A percentile compares a stretch with the other conserved stretches of the same genome.
phyloP scores from a whole-genome alignment of 352 stramenopile species.

The Plasmopara viticola region DNA sequence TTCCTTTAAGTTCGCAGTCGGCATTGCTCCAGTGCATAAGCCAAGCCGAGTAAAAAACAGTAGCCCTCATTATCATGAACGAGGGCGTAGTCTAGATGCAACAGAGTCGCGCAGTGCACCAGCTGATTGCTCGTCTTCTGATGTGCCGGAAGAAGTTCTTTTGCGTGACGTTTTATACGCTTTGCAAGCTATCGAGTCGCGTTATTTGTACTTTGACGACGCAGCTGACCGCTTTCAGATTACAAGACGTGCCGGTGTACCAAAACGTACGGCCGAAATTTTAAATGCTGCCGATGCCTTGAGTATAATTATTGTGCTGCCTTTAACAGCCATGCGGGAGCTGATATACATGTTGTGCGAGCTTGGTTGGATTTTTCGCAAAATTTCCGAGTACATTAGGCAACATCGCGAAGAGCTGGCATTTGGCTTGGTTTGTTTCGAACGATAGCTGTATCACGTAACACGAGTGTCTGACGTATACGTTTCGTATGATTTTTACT shows the following conservation, averaged over 20 bases:
- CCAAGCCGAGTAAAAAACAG: slow-evolving; percentile 17
- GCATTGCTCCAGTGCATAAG: slow-evolving; percentile 43
- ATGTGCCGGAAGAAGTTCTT: slow-evolving; percentile 84
- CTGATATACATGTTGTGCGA: slow-evolving; percentile 80
- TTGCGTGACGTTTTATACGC: slow-evolving; percentile 88
- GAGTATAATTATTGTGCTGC: not conserved
- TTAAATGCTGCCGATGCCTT: no score
- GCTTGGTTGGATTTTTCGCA: slow-evolving; percentile 87
- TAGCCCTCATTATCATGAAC: slow-evolving; percentile 14
- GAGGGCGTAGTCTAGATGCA: slow-evolving; percentile 1
- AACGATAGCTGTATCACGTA: not conserved
- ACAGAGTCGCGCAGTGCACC: slow-evolving; percentile 1
- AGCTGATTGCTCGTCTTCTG: slow-evolving; percentile 34
- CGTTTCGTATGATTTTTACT: slow-evolving; percentile 1
- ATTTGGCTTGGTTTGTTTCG: slow-evolving; percentile 59
- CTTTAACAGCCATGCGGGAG: slow-evolving; percentile 63
- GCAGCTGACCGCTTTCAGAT: slow-evolving; percentile 77
- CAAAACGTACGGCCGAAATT: slow-evolving; percentile 40
- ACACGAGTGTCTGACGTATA: not conserved
- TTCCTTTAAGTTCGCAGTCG: slow-evolving; percentile 73
- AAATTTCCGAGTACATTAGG: slow-evolving; percentile 76
- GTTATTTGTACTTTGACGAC: slow-evolving; percentile 81
- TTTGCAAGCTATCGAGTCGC: slow-evolving; percentile 90
- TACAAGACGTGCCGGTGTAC: slow-evolving; percentile 61
- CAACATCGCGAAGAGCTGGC: slow-evolving; percentile 65